Percentiles rank a stretch among this genome's conserved stretches.
Conservation (phyloP, 177 flowering plant species). For the Vitis hybrid region DNA sequence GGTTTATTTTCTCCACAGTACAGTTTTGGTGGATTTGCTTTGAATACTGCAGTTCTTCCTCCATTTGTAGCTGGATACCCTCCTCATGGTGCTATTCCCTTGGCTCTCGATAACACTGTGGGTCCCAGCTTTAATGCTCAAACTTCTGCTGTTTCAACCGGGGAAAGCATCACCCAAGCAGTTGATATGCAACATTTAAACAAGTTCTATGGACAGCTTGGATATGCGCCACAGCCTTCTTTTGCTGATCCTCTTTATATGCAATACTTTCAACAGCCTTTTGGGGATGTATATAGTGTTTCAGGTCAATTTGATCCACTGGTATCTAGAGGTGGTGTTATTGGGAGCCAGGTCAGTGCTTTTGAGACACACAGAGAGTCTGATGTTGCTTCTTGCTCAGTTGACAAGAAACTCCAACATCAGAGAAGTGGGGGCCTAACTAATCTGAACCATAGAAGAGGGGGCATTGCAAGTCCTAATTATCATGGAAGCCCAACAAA, state of each 20-base stretch:
- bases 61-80: slow-evolving; percentile 60
- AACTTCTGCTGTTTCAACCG: slow-evolving; percentile 36
- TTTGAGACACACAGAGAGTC: slow-evolving; percentile 20
- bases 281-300: slow-evolving; percentile 46
- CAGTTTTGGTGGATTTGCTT: slow-evolving; percentile 52
- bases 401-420: slow-evolving; percentile 24
- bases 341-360: slow-evolving; percentile 16
- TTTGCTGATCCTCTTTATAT: slow-evolving; percentile 56
- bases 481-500: slow-evolving; percentile 55
- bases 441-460: slow-evolving; percentile 39
- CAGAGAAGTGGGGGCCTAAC: slow-evolving; percentile 19
- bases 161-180: slow-evolving; percentile 35
- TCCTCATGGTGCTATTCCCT: slow-evolving; percentile 45
- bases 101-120: slow-evolving; percentile 46
- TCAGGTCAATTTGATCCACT: slow-evolving; percentile 38
- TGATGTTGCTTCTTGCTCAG: slow-evolving; percentile 13
- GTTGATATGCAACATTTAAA: slow-evolving; percentile 42
- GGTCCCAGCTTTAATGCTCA: slow-evolving; percentile 43
- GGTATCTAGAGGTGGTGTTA: slow-evolving; percentile 14
- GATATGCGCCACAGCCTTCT: slow-evolving; percentile 31
- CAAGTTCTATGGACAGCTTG: slow-evolving; percentile 54
- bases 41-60: slow-evolving; percentile 24
- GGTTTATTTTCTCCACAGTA: slow-evolving; percentile 62
- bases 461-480: slow-evolving; percentile 28
- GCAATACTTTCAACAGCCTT: slow-evolving; percentile 58